Evolutionary conservation across 345 rosid species (phyloP).

Genomic region (Carallia pectinifolia): DNA sequence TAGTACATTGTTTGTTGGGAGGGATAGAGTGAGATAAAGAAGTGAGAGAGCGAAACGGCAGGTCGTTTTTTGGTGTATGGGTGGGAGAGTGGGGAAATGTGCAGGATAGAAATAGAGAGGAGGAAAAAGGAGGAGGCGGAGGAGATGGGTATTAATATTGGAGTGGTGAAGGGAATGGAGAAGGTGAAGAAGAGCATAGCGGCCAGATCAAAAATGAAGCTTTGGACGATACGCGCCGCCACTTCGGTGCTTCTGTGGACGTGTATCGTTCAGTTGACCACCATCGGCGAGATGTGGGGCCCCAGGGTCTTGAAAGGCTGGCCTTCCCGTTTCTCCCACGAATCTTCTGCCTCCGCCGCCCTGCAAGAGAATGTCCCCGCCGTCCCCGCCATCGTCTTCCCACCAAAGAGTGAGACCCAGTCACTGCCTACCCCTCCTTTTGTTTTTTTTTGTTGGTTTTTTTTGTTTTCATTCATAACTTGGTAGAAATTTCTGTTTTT

Average conservation of each 20-base stretch:
- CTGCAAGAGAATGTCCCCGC: conserved; percentile 43
- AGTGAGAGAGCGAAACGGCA: conserved; percentile 1
- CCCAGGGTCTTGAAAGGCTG: conserved; percentile 83
- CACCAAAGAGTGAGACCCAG: conserved; percentile 70
- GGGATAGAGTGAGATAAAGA: background rate
- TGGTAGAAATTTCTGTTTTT: background rate
- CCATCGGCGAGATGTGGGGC: conserved; percentile 89
- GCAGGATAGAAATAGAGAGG: conserved; percentile 46
- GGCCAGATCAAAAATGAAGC: conserved; percentile 56
- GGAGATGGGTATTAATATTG: conserved; percentile 19
- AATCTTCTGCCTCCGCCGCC: conserved; percentile 26
- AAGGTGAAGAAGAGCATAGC: conserved; percentile 38
- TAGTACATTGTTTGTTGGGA: conserved; percentile 8
- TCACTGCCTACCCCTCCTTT: conserved; percentile 1
- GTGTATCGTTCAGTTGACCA: conserved; percentile 82
- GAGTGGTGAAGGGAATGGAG: conserved; percentile 33
- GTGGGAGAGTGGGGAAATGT: conserved; percentile 33
- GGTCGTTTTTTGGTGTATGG: conserved; percentile 1
- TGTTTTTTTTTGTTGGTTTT: background rate
- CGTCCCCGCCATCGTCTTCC: conserved; percentile 44
- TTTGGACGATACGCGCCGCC: conserved; percentile 91
- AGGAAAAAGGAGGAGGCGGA: conserved; percentile 28
- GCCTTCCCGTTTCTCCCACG: conserved; percentile 71
- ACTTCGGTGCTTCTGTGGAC: conserved; percentile 91
- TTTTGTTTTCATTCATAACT: background rate